Percentiles rank a stretch among this genome's conserved stretches.
Evolutionary conservation across 208 protist species (phyloP).

Genomic region (Jaenimonas drosophilae): DNA sequence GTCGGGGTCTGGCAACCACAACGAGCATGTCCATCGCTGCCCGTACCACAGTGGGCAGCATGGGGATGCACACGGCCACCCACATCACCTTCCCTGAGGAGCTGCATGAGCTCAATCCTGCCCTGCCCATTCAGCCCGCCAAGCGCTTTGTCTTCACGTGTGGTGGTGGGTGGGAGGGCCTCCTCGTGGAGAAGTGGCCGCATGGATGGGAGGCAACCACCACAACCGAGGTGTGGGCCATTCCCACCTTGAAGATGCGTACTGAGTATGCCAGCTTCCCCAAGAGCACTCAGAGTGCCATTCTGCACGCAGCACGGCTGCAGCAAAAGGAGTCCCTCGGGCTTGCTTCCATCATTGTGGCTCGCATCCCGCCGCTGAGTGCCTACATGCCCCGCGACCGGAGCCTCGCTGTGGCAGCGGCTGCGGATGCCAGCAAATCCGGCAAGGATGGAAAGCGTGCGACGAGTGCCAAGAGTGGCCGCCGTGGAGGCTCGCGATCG

Average conservation of each 20-base stretch:
- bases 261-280: constrained; percentile 62
- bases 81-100: constrained; percentile 28
- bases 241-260: constrained; percentile 63
- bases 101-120: constrained; percentile 68
- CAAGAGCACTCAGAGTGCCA: constrained; percentile 37
- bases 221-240: constrained; percentile 64
- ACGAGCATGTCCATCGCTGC: too few relatives aligned
- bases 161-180: constrained; percentile 76
- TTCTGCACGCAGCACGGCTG: constrained; percentile 39
- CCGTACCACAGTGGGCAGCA: too few relatives aligned
- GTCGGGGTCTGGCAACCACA: too few relatives aligned
- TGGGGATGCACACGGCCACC: not conserved
- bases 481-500: too few relatives aligned
- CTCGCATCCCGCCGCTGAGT: constrained; percentile 76
- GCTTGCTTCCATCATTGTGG: constrained; percentile 27
- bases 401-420: constrained; percentile 12
- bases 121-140: constrained; percentile 34
- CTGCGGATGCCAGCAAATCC: constrained; percentile 1
- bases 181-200: constrained; percentile 82
- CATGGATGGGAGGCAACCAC: constrained; percentile 73
- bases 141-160: constrained; percentile 46
- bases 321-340: constrained; percentile 60
- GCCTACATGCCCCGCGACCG: constrained; percentile 29
- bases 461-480: not conserved
- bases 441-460: not conserved